Conservation (phyloP, 345 rosid species). For the Camelina laxa region DNA sequence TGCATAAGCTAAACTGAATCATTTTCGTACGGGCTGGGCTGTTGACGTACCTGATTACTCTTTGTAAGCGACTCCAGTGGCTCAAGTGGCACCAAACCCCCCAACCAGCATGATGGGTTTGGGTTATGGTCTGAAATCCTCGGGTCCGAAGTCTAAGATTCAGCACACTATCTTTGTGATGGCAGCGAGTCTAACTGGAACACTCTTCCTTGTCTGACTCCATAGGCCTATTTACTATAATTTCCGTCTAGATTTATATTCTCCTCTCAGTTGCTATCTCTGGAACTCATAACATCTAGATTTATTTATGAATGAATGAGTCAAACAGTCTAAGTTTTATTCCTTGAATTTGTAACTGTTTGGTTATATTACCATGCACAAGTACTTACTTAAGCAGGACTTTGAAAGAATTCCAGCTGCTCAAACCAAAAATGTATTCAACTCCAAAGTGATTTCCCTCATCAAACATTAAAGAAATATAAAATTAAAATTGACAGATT, state of each 20-base stretch:
- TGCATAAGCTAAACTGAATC: constrained; percentile 11
- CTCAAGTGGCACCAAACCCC: constrained; percentile 54
- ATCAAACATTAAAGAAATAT: too few relatives aligned
- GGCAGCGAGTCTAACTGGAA: constrained; percentile 37
- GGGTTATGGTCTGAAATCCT: constrained; percentile 42
- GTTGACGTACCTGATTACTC: not conserved
- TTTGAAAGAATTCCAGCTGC: not conserved
- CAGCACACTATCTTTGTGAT: constrained; percentile 32
- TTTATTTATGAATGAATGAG: not conserved
- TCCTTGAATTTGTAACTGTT: not conserved
- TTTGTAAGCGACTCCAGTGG: constrained; percentile 51
- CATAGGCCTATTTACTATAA: not conserved
- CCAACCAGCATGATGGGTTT: constrained; percentile 47
- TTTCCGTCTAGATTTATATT: not conserved
- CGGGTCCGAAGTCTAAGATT: constrained; percentile 39
- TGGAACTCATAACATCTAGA: not conserved
- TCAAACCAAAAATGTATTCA: too few relatives aligned
- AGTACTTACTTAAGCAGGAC: too few relatives aligned
- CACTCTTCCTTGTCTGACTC: constrained; percentile 28
- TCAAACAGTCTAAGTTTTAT: not conserved
- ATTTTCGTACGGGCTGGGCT: not conserved
- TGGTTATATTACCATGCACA: not conserved
- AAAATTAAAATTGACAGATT: too few relatives aligned
- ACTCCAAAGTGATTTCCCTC: too few relatives aligned
- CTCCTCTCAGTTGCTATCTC: constrained; percentile 16